Conservation (phyloP, 2,329 filamentous ascomycete species). For the Aureobasidium zeae region DNA sequence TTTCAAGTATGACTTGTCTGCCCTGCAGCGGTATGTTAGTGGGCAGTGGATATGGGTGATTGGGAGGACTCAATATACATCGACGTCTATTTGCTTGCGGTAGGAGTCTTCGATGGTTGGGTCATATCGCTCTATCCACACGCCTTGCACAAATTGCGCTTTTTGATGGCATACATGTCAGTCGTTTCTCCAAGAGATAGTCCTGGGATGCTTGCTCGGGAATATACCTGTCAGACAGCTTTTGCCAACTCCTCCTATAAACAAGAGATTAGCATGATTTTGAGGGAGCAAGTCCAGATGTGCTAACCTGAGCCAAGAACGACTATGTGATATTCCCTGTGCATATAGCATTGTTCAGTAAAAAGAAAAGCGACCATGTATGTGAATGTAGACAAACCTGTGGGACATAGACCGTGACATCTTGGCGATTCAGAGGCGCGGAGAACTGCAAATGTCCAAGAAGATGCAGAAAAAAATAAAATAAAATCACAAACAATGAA, state of each 20-base stretch:
- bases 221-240: slow-evolving; percentile 77
- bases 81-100: slow-evolving; percentile 58
- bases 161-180: slow-evolving; percentile 19
- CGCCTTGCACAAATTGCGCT: slow-evolving; percentile 91
- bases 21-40: slow-evolving; percentile 44
- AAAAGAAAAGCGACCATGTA: neutral
- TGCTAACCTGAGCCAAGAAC: slow-evolving; percentile 67
- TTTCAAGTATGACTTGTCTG: slow-evolving; percentile 80
- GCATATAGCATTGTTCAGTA: neutral
- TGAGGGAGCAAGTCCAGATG: neutral
- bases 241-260: slow-evolving; percentile 75
- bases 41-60: too few relatives aligned
- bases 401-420: slow-evolving; percentile 27
- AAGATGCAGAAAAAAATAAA: neutral
- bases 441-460: neutral
- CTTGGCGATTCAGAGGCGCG: slow-evolving; percentile 7
- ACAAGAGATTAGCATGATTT: neutral
- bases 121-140: slow-evolving; percentile 75
- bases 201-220: neutral
- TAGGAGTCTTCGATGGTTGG: slow-evolving; percentile 56
- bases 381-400: slow-evolving; percentile 17
- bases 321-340: slow-evolving; percentile 70
- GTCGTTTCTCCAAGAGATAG: neutral
- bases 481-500: too few relatives aligned
- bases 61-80: slow-evolving; percentile 64